phyloP scores from a whole-genome alignment of 306 rosid genomes.

The Cucurbita maxima region DNA sequence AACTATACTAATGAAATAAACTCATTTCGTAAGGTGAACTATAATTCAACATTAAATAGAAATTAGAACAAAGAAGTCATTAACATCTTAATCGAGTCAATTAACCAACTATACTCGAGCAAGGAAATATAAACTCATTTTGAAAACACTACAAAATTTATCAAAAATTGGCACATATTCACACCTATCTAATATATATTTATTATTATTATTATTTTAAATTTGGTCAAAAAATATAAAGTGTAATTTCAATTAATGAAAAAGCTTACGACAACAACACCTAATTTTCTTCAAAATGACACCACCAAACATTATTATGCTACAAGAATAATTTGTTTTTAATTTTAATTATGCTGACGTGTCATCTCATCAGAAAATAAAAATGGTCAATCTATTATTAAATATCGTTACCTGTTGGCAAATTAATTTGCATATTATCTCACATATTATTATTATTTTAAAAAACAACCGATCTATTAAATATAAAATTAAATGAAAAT shows the following conservation, averaged over 20 bases:
- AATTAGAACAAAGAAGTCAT: too few relatives aligned
- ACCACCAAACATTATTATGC: not conserved
- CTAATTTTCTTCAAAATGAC: not conserved
- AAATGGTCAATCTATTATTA: not conserved
- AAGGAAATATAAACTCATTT: too few relatives aligned
- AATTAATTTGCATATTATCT: not conserved
- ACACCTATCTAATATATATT: not conserved
- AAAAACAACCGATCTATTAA: too few relatives aligned
- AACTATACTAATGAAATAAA: too few relatives aligned
- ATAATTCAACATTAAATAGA: too few relatives aligned
- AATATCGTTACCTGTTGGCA: conserved; percentile 1
- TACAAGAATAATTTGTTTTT: not conserved
- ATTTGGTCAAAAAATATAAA: too few relatives aligned
- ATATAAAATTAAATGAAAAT: too few relatives aligned
- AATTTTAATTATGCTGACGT: not conserved
- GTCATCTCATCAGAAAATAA: not conserved
- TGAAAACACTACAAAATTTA: too few relatives aligned
- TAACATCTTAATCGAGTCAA: not conserved
- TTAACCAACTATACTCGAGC: not conserved
- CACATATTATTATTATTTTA: not conserved
- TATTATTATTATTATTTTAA: too few relatives aligned
- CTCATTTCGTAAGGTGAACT: too few relatives aligned
- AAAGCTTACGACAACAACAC: too few relatives aligned
- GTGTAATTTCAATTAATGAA: too few relatives aligned
- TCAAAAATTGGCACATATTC: not conserved